Conservation (phyloP, 441 rosid genomes). For the Gossypium schwendimanii region DNA sequence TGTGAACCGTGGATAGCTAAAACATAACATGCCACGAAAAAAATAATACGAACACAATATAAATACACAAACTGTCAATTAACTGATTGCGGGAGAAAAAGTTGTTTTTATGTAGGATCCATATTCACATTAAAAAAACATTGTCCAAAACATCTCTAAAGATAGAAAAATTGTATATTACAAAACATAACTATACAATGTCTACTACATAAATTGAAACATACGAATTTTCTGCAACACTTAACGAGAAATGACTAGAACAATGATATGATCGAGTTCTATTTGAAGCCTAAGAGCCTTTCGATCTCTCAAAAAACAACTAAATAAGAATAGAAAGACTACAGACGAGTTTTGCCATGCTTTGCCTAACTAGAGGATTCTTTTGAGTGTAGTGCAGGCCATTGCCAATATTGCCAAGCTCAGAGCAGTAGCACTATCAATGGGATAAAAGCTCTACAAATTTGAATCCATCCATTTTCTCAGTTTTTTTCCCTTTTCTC, state of each 20-base stretch:
- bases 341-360: slow-evolving; percentile 55
- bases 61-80: not conserved
- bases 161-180: not conserved
- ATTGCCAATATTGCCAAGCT: slow-evolving; percentile 43
- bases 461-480: slow-evolving; percentile 54
- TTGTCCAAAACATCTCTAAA: not conserved
- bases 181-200: not conserved
- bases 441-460: slow-evolving; percentile 40
- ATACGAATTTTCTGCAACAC: not conserved
- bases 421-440: slow-evolving; percentile 32
- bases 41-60: not conserved
- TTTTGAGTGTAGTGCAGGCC: slow-evolving; percentile 35
- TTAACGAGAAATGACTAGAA: slow-evolving; percentile 20
- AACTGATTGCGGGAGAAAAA: not conserved
- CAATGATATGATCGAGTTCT: slow-evolving; percentile 28
- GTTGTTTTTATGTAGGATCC: not conserved
- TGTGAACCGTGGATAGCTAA: not conserved
- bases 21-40: not conserved
- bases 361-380: slow-evolving; percentile 41
- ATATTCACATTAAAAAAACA: not conserved
- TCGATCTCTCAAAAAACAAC: slow-evolving; percentile 12
- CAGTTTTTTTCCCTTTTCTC: slow-evolving; percentile 30
- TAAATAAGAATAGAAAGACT: slow-evolving; percentile 42
- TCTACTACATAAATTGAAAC: not conserved
- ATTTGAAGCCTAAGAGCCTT: slow-evolving; percentile 28